Base-by-base conservation (phyloP, 176 grass and related monocot species). In the Ananas comosus region DNA sequence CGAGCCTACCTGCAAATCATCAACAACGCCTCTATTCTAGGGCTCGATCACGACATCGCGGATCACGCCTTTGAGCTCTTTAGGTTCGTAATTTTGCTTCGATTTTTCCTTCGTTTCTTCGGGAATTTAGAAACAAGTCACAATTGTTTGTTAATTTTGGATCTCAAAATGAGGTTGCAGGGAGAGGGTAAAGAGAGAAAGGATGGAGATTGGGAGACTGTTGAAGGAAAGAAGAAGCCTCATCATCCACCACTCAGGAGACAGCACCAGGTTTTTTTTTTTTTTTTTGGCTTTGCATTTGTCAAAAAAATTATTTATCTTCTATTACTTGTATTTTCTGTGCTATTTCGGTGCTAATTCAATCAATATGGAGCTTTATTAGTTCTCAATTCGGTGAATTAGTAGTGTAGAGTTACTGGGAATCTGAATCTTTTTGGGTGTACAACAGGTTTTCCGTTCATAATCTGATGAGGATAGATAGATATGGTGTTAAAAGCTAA, bases 191-290 rank as follows among this genome's bases (percentile, higher is more conserved):
- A 50, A 42, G 66, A 79, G 19, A 71, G 1, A 75, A 71, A 57
- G 21, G 84, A 90, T 64, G 89, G 51, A 50, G 77, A 67, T 51
- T 92, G 89, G 89, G 52, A 97, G 79, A 83, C 84, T 4, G 84
- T 90, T 19, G 77, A 77, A 4, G 68, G 77, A 70, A 92, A 80
- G 80, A 91, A 79, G 50, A 72, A 14, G 17, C 83, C 88, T 52
- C 67, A 14, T 12, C 71, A 77, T 25, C 47, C 53, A 28, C 65
- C 76, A 47, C 65, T 50, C 51, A 82, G 86, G 77, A 85, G 82
- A 51, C 93, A 83, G 49, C 81, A 92, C 1, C 78, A 87, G 88
- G 94, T 97, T n/a, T 66, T 4, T n/a, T 56, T 25, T 23, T 23
- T 23, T 23, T 23, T 23, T 23, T 23, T 23, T 0, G 22, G 16